A percentile compares a stretch with the other conserved stretches of the same genome.
phyloP scores from a whole-genome alignment of 2,329 filamentous ascomycete genomes.

The Raffaelea ambrosiae region DNA sequence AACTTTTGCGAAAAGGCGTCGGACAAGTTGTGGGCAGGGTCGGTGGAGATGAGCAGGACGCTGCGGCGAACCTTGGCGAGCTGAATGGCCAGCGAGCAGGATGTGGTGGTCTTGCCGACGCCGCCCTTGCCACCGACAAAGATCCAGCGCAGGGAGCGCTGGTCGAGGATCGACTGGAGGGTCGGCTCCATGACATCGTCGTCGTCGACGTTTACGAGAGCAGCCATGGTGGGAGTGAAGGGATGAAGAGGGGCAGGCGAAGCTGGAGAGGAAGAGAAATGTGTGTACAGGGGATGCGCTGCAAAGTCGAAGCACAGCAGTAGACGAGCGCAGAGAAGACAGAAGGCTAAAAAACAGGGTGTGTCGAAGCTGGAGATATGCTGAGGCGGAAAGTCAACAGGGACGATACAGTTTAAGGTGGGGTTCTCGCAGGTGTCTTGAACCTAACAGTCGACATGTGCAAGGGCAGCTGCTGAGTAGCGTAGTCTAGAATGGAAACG shows the following conservation, averaged over 20 bases:
- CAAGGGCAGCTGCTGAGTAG: too few species aligned
- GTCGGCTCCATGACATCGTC: conserved; percentile 75
- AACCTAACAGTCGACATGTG: too few species aligned
- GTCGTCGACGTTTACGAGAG: conserved; percentile 50
- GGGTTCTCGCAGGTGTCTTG: too few species aligned
- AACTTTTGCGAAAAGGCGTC: conserved; percentile 99
- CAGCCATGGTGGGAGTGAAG: conserved; percentile 10
- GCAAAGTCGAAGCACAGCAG: too few species aligned
- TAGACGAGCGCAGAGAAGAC: not conserved
- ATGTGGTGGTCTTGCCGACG: conserved; percentile 99
- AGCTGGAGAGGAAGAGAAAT: too few species aligned
- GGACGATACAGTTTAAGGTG: too few species aligned
- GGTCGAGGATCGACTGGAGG: conserved; percentile 89
- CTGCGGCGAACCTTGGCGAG: conserved; percentile 91
- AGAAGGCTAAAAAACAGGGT: too few species aligned
- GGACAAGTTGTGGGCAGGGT: conserved; percentile 94
- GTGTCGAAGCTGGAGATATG: too few species aligned
- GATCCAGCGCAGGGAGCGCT: conserved; percentile 94
- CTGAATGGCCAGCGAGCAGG: conserved; percentile 95
- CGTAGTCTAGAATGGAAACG: not conserved
- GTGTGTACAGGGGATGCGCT: too few species aligned
- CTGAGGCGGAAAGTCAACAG: too few species aligned
- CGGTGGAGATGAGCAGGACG: conserved; percentile 94
- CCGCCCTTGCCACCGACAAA: conserved; percentile 98
- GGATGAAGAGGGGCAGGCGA: too few species aligned